Percentiles rank a stretch among this genome's conserved stretches.
Conservation (phyloP, 495 filamentous ascomycete species). For the Tuber borchii region DNA sequence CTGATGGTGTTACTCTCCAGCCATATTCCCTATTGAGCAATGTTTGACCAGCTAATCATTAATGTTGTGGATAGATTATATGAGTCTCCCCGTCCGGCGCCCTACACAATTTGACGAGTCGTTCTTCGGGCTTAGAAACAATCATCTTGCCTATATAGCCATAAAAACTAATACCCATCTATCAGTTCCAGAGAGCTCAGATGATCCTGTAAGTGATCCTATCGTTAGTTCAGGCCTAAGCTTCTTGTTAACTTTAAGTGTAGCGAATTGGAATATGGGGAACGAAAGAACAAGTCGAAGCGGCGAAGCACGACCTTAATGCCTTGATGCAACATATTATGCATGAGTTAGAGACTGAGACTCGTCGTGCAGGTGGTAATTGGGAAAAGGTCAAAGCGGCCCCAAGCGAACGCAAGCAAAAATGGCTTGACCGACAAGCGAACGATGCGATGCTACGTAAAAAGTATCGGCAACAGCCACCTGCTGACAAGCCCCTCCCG, state of each 20-base stretch:
- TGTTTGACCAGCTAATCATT: slow-evolving; percentile 3
- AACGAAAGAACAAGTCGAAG: slow-evolving; percentile 23
- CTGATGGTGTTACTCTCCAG: slow-evolving; percentile 12
- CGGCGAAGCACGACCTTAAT: slow-evolving; percentile 32
- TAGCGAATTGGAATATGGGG: slow-evolving; percentile 37
- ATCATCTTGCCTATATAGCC: slow-evolving; percentile 35
- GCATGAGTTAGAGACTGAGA: slow-evolving; percentile 25
- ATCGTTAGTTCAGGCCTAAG: background rate
- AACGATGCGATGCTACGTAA: slow-evolving; percentile 11
- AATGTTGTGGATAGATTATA: slow-evolving; percentile 7
- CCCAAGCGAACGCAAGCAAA: slow-evolving; percentile 29
- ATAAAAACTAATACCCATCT: slow-evolving; percentile 37
- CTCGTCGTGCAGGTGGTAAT: background rate
- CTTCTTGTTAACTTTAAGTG: slow-evolving; percentile 5
- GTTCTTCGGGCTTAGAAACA: slow-evolving; percentile 29
- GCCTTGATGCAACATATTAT: slow-evolving; percentile 27
- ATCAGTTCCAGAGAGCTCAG: slow-evolving; percentile 15
- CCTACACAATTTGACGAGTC: slow-evolving; percentile 24
- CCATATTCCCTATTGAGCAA: background rate
- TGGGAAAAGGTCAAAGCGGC: slow-evolving; percentile 34
- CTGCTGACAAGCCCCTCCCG: slow-evolving; percentile 10
- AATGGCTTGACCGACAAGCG: slow-evolving; percentile 18
- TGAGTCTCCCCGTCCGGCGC: slow-evolving; percentile 29
- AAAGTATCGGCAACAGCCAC: slow-evolving; percentile 26
- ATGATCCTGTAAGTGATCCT: slow-evolving; percentile 23